Percentiles rank a stretch among this genome's conserved stretches.
Evolutionary conservation across 2,329 filamentous ascomycete species (phyloP).

Genomic region (Sporothrix variecibatus): DNA sequence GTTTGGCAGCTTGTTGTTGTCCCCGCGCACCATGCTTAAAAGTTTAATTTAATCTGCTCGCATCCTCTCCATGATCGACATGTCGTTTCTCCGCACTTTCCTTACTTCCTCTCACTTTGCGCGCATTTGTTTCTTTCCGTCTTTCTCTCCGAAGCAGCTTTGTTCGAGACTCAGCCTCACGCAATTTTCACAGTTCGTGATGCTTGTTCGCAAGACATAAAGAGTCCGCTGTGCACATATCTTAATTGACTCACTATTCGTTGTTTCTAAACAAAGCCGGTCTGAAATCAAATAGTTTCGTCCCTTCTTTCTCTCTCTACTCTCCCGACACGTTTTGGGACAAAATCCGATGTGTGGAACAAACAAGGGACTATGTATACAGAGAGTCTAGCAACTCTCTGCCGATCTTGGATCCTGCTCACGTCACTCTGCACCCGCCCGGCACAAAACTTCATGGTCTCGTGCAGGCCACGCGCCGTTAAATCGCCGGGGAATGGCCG

Average conservation of each 20-base stretch:
- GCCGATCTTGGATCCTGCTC: conserved; percentile 11
- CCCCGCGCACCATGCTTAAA: neutral
- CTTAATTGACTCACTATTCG: no score
- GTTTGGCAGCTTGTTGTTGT: no score
- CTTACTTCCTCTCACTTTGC: neutral
- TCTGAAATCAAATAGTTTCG: no score
- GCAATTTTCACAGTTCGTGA: neutral
- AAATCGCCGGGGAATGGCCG: conserved; percentile 6
- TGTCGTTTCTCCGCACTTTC: neutral
- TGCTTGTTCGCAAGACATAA: no score
- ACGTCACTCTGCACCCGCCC: neutral
- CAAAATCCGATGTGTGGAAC: neutral
- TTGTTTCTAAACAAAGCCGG: no score
- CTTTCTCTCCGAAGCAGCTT: neutral
- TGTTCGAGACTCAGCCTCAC: neutral
- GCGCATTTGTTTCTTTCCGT: neutral
- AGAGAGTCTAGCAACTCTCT: neutral
- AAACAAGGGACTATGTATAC: neutral
- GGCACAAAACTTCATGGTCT: neutral
- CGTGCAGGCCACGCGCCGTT: neutral
- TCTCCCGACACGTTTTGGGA: neutral
- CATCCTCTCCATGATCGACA: neutral
- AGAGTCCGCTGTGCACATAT: no score
- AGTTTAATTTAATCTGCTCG: neutral
- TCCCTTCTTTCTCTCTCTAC: no score